Percentiles rank a stretch among this genome's conserved stretches.
Evolutionary conservation across 768 basidiomycete species (phyloP).

Genomic region (Vararia minispora): DNA sequence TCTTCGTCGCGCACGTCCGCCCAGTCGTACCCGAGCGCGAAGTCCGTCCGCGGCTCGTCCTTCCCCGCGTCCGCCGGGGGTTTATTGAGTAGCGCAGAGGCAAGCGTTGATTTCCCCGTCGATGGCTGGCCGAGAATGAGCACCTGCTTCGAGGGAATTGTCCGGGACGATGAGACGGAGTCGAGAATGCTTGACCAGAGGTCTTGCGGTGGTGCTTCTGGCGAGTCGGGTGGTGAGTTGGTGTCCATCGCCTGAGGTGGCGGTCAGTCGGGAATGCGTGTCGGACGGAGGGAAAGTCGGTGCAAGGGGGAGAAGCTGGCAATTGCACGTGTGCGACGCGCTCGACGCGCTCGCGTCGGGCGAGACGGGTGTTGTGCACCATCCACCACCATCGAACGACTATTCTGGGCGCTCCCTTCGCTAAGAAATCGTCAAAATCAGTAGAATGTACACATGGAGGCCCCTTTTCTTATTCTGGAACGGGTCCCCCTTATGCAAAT

Average conservation of each 20-base stretch:
- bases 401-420: too few relatives aligned
- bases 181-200: conserved; percentile 92
- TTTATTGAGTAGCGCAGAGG: conserved; percentile 63
- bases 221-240: conserved; percentile 50
- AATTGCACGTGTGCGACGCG: too few relatives aligned
- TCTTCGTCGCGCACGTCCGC: conserved; percentile 84
- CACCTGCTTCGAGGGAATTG: conserved; percentile 80
- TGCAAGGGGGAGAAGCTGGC: too few relatives aligned
- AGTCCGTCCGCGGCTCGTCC: conserved; percentile 54
- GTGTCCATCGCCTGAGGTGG: conserved; percentile 14
- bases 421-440: too few relatives aligned
- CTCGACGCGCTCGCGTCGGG: too few relatives aligned
- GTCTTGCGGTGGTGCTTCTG: conserved; percentile 66
- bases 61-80: conserved; percentile 40
- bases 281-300: too few relatives aligned
- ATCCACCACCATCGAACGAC: too few relatives aligned
- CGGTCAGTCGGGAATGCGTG: background rate
- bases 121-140: conserved; percentile 73
- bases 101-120: conserved; percentile 69
- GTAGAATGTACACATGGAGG: too few relatives aligned
- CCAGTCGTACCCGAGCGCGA: conserved; percentile 90
- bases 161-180: conserved; percentile 70
- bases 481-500: too few relatives aligned
- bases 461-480: too few relatives aligned
- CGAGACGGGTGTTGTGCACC: too few relatives aligned